These are phyloP conservation scores for Malassezia sympodialis DNA, from an alignment of 1,284 basidiomycete species.

Conservation along the genomic window DNA sequence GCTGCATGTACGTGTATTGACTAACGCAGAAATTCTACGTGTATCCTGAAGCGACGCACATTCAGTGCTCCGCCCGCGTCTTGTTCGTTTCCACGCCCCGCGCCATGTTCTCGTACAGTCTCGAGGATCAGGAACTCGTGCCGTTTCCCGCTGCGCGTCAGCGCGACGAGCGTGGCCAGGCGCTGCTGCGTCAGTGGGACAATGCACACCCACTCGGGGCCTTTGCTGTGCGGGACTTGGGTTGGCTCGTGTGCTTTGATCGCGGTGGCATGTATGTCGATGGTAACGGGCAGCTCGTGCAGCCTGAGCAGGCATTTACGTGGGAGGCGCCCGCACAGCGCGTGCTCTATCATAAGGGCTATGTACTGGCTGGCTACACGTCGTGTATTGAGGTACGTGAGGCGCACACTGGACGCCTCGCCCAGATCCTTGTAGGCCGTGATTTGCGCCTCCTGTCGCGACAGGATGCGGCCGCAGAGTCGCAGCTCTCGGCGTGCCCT, in stretches of 20 bases:
- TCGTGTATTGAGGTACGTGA: slow-evolving; percentile 89
- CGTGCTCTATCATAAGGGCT: slow-evolving; percentile 77
- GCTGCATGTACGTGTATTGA: neutral
- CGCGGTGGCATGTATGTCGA: slow-evolving; percentile 69
- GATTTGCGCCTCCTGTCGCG: slow-evolving; percentile 56
- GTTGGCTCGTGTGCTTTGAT: slow-evolving; percentile 86
- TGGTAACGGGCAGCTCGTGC: slow-evolving; percentile 45
- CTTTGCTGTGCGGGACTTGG: slow-evolving; percentile 67
- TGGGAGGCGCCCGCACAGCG: slow-evolving; percentile 68
- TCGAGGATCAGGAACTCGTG: slow-evolving; percentile 68
- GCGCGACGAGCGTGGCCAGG: slow-evolving; percentile 61
- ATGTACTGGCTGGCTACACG: slow-evolving; percentile 77
- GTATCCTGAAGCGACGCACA: slow-evolving; percentile 63
- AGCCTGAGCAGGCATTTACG: slow-evolving; percentile 65
- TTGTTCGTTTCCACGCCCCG: slow-evolving; percentile 82
- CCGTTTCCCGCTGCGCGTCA: slow-evolving; percentile 55
- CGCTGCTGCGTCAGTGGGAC: slow-evolving; percentile 65
- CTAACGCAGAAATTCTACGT: slow-evolving; percentile 15
- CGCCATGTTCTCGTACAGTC: slow-evolving; percentile 87
- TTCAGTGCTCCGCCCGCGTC: slow-evolving; percentile 81
- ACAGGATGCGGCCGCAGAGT: slow-evolving; percentile 7
- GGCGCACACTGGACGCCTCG: slow-evolving; percentile 68
- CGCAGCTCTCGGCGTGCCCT: slow-evolving; percentile 55
- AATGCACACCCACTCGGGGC: slow-evolving; percentile 71
- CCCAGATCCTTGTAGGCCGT: slow-evolving; percentile 73